A percentile compares a stretch with the other conserved stretches of the same genome.
Conservation (phyloP, 345 rosid species). For the Lepidium africanum region DNA sequence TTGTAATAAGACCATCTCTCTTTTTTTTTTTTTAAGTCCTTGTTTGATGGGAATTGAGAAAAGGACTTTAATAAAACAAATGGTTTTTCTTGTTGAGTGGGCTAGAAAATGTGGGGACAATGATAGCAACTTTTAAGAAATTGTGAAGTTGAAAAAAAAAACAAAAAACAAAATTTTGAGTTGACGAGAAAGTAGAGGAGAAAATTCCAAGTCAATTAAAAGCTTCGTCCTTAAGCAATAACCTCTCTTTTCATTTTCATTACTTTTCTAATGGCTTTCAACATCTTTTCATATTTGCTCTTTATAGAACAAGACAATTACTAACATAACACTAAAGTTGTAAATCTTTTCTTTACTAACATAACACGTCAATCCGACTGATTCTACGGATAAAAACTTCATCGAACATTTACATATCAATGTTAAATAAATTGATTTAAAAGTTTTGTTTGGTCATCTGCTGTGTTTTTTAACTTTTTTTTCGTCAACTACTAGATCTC, state of each 20-base stretch:
- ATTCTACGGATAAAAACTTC: no score
- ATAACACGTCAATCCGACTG: no score
- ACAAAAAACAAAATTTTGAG: slow-evolving; percentile 12
- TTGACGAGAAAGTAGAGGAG: slow-evolving; percentile 19
- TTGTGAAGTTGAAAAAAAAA: neutral
- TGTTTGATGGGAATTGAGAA: slow-evolving; percentile 19
- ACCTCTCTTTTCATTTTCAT: slow-evolving; percentile 6
- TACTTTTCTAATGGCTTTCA: neutral
- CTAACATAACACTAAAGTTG: neutral
- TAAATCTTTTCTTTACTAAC: neutral
- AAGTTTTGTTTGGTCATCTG: no score
- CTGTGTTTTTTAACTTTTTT: no score
- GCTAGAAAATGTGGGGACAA: slow-evolving; percentile 20
- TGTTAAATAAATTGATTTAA: no score
- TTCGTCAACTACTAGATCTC: no score
- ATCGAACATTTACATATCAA: no score
- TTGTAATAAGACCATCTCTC: neutral
- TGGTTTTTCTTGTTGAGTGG: slow-evolving; percentile 14
- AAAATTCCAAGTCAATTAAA: slow-evolving; percentile 22
- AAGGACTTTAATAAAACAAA: neutral
- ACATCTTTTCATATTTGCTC: neutral
- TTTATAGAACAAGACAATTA: neutral
- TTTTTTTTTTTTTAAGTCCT: slow-evolving; percentile 8
- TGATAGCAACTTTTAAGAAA: slow-evolving; percentile 25
- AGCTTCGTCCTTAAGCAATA: slow-evolving; percentile 16